Evolutionary conservation across 495 filamentous ascomycete genomes (phyloP).

Genomic region (Penicillium turbatum): DNA sequence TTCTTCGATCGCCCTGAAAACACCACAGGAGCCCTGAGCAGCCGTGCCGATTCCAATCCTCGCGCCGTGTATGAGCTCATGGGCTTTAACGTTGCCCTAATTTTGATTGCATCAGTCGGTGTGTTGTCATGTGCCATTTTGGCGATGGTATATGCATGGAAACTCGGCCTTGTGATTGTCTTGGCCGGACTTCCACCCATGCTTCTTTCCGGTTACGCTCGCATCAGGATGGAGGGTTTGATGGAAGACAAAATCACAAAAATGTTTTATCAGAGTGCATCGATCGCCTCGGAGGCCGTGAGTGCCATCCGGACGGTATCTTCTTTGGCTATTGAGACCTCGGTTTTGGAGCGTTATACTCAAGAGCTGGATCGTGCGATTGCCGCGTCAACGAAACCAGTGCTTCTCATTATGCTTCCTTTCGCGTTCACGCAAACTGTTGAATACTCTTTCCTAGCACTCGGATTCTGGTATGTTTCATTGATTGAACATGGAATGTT

Average conservation of each 20-base stretch:
- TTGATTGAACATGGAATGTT: background rate
- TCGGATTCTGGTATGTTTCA: conserved; percentile 49
- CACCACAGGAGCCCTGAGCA: conserved; percentile 57
- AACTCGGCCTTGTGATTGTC: conserved; percentile 50
- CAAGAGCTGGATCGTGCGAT: conserved; percentile 6
- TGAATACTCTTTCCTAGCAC: conserved; percentile 45
- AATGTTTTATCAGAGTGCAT: conserved; percentile 46
- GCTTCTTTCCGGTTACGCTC: conserved; percentile 47
- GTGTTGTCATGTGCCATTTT: conserved; percentile 34
- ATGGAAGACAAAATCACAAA: conserved; percentile 50
- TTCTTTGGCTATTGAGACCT: conserved; percentile 50
- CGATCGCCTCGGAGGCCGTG: conserved; percentile 52
- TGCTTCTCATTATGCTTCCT: conserved; percentile 12
- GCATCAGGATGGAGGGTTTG: conserved; percentile 38
- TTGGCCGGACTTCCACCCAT: conserved; percentile 50
- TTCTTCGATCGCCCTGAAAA: conserved; percentile 62
- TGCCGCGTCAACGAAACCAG: background rate
- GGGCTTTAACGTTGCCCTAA: conserved; percentile 33
- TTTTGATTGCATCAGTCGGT: conserved; percentile 34
- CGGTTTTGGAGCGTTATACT: conserved; percentile 50
- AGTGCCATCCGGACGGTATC: conserved; percentile 52
- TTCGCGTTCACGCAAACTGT: conserved; percentile 27
- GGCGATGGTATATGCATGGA: conserved; percentile 46
- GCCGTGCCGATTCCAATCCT: conserved; percentile 54
- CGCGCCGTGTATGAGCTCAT: conserved; percentile 36